Conservation (phyloP, 2,329 filamentous ascomycete genomes). For the Claviceps sp. region DNA sequence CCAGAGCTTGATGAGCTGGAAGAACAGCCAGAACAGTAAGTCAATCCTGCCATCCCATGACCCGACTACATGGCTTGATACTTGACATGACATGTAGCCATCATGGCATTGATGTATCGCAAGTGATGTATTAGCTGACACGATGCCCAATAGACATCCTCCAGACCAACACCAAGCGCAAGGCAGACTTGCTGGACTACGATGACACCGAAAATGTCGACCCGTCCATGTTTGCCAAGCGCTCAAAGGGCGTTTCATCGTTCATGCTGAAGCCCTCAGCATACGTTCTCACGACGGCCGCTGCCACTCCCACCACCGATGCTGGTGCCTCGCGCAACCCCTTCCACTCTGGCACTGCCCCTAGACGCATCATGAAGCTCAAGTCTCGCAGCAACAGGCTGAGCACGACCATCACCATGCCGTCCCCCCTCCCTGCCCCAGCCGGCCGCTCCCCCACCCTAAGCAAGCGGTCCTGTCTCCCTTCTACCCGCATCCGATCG, state of each 20-base stretch:
- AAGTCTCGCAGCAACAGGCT: slow-evolving; percentile 37
- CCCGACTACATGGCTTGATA: neutral
- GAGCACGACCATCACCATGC: slow-evolving; percentile 29
- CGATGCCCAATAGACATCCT: slow-evolving; percentile 23
- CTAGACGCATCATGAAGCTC: slow-evolving; percentile 35
- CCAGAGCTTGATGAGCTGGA: slow-evolving; percentile 58
- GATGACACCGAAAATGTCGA: slow-evolving; percentile 51
- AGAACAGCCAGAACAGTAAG: slow-evolving; percentile 66
- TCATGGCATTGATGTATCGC: neutral
- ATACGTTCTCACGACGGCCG: slow-evolving; percentile 29
- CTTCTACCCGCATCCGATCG: slow-evolving; percentile 61
- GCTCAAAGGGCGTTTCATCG: slow-evolving; percentile 33
- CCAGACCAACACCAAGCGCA: slow-evolving; percentile 38
- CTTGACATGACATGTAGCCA: no score
- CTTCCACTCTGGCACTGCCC: slow-evolving; percentile 18
- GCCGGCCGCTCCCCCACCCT: slow-evolving; percentile 72
- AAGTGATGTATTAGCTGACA: neutral
- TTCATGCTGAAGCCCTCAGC: slow-evolving; percentile 40
- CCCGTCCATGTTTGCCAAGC: slow-evolving; percentile 43
- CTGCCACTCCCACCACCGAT: slow-evolving; percentile 19
- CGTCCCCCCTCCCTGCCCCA: slow-evolving; percentile 49
- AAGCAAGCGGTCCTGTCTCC: slow-evolving; percentile 52
- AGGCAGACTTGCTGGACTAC: slow-evolving; percentile 38
- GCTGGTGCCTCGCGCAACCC: slow-evolving; percentile 20
- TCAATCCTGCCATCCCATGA: slow-evolving; percentile 7